Conservation (phyloP, 768 basidiomycete genomes). For the Sistotremastrum suecicum region DNA sequence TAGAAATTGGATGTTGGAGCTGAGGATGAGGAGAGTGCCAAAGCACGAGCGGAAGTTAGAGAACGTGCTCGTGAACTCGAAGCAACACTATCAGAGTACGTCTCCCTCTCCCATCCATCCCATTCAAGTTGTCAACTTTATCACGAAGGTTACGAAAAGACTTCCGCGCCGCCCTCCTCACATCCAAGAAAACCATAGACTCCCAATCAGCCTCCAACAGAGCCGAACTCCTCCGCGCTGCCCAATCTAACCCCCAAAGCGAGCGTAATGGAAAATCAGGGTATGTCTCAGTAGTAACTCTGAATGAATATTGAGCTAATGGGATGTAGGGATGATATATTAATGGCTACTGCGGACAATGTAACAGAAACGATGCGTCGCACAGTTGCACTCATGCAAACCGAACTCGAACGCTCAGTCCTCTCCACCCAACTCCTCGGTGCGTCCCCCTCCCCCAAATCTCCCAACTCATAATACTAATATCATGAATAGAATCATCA, state of each 20-base stretch:
- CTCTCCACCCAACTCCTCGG: conserved; percentile 78
- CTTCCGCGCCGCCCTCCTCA: conserved; percentile 50
- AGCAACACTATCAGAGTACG: conserved; percentile 37
- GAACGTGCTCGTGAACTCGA: conserved; percentile 33
- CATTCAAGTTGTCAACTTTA: neutral
- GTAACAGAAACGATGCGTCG: conserved; percentile 81
- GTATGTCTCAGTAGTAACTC: no score
- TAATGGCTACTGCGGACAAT: conserved; percentile 81
- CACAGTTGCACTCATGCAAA: conserved; percentile 78
- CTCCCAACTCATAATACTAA: neutral
- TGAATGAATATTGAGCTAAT: no score
- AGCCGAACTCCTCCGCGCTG: conserved; percentile 53
- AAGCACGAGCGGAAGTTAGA: conserved; percentile 36
- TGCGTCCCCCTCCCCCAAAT: conserved; percentile 16
- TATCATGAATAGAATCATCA: conserved; percentile 44
- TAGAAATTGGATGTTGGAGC: conserved; percentile 28
- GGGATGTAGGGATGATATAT: conserved; percentile 51
- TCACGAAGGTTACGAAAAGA: conserved; percentile 41
- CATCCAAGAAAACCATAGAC: conserved; percentile 65
- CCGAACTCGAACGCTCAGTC: conserved; percentile 82
- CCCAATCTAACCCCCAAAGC: conserved; percentile 7
- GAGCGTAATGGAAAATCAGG: no score
- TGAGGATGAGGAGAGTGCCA: conserved; percentile 59
- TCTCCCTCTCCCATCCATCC: conserved; percentile 5
- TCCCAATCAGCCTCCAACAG: conserved; percentile 39